A percentile compares a stretch with the other conserved stretches of the same genome.
Evolutionary conservation across 129 eudicot species (phyloP).

Genomic region (Pseudognaphalium luteoalbum): DNA sequence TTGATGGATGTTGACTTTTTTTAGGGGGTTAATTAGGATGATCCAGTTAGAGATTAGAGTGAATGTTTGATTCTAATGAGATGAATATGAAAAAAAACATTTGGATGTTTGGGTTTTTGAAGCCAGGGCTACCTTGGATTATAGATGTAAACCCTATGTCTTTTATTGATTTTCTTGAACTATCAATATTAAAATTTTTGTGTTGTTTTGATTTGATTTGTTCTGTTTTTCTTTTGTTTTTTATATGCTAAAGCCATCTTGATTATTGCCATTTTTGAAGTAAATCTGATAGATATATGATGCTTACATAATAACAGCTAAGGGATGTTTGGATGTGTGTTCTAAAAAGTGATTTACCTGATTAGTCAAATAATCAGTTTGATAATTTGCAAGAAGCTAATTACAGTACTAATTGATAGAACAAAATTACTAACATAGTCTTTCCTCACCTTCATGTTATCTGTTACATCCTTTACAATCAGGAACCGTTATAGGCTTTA

Average conservation of each 20-base stretch:
- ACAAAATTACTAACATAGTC: background rate
- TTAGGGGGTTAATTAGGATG: slow-evolving; percentile 24
- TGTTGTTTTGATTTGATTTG: slow-evolving; percentile 15
- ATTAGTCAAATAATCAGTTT: background rate
- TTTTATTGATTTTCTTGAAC: slow-evolving; percentile 15
- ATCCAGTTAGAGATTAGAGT: slow-evolving; percentile 9
- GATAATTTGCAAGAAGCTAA: background rate
- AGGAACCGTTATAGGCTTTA: background rate
- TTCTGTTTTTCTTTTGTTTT: background rate
- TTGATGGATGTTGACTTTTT: slow-evolving; percentile 28
- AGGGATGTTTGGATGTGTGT: slow-evolving; percentile 1
- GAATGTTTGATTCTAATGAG: slow-evolving; percentile 15
- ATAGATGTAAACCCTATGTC: background rate
- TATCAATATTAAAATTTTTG: slow-evolving; percentile 19
- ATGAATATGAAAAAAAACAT: background rate
- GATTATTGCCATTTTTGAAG: slow-evolving; percentile 10
- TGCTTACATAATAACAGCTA: slow-evolving; percentile 9
- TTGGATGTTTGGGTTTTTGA: slow-evolving; percentile 1
- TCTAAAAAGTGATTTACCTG: background rate
- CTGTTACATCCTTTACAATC: background rate
- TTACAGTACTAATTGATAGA: background rate
- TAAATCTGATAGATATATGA: slow-evolving; percentile 14
- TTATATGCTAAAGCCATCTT: background rate
- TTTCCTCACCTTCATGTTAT: background rate
- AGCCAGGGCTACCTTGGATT: background rate